Conservation (phyloP, 139 green algal species). For the Chlamydomonas schloesseri region DNA sequence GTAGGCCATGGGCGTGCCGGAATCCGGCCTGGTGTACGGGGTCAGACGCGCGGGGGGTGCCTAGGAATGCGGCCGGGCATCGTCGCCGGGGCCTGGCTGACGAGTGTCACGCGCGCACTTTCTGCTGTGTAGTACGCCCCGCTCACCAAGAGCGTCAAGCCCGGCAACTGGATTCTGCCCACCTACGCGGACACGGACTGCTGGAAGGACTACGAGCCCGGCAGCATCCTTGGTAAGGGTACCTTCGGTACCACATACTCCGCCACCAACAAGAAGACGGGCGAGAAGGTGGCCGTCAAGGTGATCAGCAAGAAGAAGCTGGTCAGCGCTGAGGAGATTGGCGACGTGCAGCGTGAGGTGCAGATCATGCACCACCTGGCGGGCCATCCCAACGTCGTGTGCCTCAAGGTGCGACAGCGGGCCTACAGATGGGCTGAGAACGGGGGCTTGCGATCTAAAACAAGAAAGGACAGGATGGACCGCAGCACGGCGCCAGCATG, state of each 20-base stretch:
- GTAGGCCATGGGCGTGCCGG: background rate
- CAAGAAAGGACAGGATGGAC: no score
- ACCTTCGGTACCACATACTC: slow-evolving; percentile 79
- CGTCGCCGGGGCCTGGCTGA: no score
- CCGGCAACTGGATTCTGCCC: slow-evolving; percentile 62
- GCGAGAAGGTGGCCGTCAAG: slow-evolving; percentile 58
- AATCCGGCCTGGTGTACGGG: no score
- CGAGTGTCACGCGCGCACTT: no score
- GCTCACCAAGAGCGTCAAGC: slow-evolving; percentile 20
- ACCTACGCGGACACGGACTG: slow-evolving; percentile 66
- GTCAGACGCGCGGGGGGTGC: no score
- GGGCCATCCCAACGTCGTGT: slow-evolving; percentile 68
- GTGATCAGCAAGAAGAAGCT: slow-evolving; percentile 96
- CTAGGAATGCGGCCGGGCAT: no score
- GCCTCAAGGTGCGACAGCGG: slow-evolving; percentile 44
- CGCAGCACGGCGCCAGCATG: no score
- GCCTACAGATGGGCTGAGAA: background rate
- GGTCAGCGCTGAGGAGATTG: slow-evolving; percentile 88
- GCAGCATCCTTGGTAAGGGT: slow-evolving; percentile 74
- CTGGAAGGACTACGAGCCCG: slow-evolving; percentile 72
- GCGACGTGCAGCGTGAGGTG: slow-evolving; percentile 96
- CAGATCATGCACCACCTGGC: slow-evolving; percentile 80
- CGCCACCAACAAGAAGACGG: slow-evolving; percentile 61
- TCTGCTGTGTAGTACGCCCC: background rate
- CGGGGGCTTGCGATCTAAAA: no score